Percentiles rank a stretch among this genome's conserved stretches.
Conservation (phyloP, 2,329 filamentous ascomycete species). For the Pestalotiopsis fici region DNA sequence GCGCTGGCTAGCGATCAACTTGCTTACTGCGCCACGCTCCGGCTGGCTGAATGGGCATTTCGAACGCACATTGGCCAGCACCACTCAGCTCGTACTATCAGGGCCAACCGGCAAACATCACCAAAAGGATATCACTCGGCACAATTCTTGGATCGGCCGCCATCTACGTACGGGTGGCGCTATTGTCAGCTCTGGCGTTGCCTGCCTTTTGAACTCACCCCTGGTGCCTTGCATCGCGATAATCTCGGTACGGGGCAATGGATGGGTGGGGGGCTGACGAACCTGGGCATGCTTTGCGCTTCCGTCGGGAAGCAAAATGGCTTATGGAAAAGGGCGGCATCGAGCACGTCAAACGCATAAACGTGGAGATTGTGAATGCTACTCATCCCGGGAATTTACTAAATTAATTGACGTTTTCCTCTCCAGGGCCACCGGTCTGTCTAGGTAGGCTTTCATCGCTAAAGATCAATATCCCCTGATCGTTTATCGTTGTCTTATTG, state of each 20-base stretch:
- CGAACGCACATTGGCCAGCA: background rate
- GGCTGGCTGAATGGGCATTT: background rate
- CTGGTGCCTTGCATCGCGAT: background rate
- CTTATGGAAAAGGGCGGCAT: background rate
- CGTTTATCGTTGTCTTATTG: background rate
- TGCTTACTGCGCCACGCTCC: background rate
- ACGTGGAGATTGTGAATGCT: slow-evolving; percentile 2
- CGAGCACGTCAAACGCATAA: slow-evolving; percentile 2
- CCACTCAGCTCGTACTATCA: background rate
- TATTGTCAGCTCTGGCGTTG: background rate
- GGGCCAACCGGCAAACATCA: background rate
- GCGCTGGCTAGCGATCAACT: background rate
- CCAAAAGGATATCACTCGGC: too few species aligned
- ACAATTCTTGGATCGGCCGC: background rate
- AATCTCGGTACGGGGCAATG: background rate
- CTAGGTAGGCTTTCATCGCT: background rate
- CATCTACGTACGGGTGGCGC: background rate
- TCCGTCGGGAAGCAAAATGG: background rate
- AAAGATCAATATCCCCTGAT: background rate
- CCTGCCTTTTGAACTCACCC: background rate
- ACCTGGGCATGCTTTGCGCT: background rate
- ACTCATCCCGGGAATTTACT: background rate
- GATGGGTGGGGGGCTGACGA: background rate
- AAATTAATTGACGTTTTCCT: background rate
- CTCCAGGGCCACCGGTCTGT: background rate